phyloP scores from a whole-genome alignment of 106 monocot genomes.

The Vanilla planifolia region DNA sequence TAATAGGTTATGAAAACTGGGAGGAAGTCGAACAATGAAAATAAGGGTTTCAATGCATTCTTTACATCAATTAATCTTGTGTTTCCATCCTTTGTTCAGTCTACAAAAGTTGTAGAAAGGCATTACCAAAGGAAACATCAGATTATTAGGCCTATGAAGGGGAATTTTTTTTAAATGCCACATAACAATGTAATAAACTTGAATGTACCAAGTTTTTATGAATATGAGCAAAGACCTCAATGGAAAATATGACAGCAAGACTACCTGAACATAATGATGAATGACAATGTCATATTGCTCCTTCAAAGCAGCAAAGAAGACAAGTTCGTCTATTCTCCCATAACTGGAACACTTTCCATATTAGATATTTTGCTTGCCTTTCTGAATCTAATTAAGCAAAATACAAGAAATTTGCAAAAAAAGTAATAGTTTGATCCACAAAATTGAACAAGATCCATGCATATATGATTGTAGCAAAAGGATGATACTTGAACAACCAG shows the following conservation, averaged over 20 bases:
- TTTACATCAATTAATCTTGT: no score
- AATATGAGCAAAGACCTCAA: background rate
- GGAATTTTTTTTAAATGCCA: background rate
- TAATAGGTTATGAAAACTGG: no score
- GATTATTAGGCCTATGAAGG: background rate
- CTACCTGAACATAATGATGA: conserved; percentile 94
- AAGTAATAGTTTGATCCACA: no score
- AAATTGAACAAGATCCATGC: no score
- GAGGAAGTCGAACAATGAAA: no score
- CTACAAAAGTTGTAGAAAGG: no score
- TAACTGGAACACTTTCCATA: conserved; percentile 53
- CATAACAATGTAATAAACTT: background rate
- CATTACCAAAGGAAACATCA: no score
- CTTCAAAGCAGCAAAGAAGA: conserved; percentile 92
- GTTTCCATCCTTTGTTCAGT: no score
- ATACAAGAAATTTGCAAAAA: background rate
- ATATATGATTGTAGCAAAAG: no score
- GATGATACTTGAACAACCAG: no score
- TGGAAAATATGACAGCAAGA: background rate
- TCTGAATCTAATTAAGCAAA: background rate
- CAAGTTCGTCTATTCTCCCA: conserved; percentile 90
- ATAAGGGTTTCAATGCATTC: no score
- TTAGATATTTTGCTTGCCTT: background rate
- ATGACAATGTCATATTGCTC: conserved; percentile 92
- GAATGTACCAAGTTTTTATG: background rate